phyloP scores from a whole-genome alignment of 169 alveolate species.

The Plasmodium vivax region DNA sequence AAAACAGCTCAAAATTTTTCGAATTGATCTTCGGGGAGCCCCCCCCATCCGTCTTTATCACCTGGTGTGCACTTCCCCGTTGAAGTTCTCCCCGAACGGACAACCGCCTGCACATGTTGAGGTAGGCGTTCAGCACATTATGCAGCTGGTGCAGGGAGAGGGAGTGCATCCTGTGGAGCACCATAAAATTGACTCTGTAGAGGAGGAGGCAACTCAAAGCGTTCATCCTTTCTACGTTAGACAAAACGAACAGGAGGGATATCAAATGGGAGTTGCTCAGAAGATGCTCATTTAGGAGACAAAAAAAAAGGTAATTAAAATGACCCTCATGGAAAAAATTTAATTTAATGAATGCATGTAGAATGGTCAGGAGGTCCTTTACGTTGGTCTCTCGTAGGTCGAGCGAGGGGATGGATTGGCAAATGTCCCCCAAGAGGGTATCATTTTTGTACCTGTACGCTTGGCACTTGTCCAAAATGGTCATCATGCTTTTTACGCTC shows the following conservation, averaged over 20 bases:
- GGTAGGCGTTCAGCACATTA: conserved; percentile 23
- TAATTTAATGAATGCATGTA: conserved; percentile 9
- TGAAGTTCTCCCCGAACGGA: neutral
- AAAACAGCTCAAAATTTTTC: neutral
- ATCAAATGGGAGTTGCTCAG: conserved; percentile 6
- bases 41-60: neutral
- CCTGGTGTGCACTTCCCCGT: neutral
- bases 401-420: neutral
- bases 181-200: conserved; percentile 27
- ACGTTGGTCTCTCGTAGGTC: neutral
- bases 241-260: neutral
- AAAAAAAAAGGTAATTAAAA: conserved; percentile 4
- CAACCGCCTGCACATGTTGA: conserved; percentile 1
- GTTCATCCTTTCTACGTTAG: conserved; percentile 6
- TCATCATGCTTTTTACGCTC: neutral
- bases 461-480: conserved; percentile 25
- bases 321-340: conserved; percentile 16
- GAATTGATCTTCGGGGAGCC: neutral
- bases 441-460: conserved; percentile 23
- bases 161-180: conserved; percentile 32
- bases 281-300: neutral
- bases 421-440: conserved; percentile 11
- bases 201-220: neutral
- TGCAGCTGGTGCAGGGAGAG: conserved; percentile 26
- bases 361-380: conserved; percentile 2